phyloP scores from a whole-genome alignment of 108 stramenopile species.

The Nitzschia inconspicua region DNA sequence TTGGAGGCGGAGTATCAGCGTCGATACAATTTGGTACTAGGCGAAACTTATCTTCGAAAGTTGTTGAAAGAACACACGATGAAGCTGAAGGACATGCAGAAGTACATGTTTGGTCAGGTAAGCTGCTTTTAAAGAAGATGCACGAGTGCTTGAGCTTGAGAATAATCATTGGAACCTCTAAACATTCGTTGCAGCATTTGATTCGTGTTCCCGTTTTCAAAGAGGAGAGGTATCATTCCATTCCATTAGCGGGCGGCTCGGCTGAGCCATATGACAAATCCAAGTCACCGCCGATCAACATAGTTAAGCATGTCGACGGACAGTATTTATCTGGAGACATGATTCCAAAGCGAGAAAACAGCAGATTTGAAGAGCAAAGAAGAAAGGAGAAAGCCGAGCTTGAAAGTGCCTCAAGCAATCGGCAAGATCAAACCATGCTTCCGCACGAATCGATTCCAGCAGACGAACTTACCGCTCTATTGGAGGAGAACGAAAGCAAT shows the following conservation, averaged over 20 bases:
- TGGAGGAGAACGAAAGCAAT: too few species aligned
- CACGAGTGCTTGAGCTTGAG: neutral
- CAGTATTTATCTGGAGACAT: constrained; percentile 19
- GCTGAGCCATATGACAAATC: constrained; percentile 13
- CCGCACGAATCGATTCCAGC: too few species aligned
- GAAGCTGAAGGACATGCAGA: constrained; percentile 58
- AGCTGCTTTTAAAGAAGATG: neutral
- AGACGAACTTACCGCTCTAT: too few species aligned
- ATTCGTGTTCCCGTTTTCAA: constrained; percentile 33
- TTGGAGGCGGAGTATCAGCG: constrained; percentile 9
- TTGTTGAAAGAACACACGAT: constrained; percentile 30
- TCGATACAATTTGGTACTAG: constrained; percentile 7
- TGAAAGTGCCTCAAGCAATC: too few species aligned
- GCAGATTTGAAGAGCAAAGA: too few species aligned
- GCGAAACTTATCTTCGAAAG: constrained; percentile 7
- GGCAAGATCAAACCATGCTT: too few species aligned
- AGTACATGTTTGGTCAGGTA: constrained; percentile 51
- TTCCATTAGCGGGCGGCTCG: constrained; percentile 42
- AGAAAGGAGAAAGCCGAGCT: too few species aligned
- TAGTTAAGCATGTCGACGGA: constrained; percentile 14
- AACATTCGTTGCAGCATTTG: too few species aligned
- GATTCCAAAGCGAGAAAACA: constrained; percentile 10
- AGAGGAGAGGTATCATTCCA: constrained; percentile 50
- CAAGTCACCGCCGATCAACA: constrained; percentile 6
- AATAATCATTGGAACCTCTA: too few species aligned